These are phyloP conservation scores for Aspergillus ibericus DNA, from an alignment of 2,329 filamentous ascomycete genomes.

Conservation along the genomic window DNA sequence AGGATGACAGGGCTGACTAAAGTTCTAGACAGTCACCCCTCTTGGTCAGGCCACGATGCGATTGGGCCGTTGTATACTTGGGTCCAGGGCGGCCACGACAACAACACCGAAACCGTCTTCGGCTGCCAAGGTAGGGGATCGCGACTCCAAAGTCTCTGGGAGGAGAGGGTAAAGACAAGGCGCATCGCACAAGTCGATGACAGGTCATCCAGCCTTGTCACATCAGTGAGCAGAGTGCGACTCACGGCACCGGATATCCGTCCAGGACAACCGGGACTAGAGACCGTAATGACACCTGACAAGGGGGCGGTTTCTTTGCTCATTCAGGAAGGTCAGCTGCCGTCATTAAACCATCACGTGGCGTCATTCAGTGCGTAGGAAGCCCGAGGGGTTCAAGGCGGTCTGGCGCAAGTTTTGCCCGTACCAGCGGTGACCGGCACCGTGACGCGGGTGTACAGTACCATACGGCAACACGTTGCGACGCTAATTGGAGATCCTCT, in stretches of 20 bases:
- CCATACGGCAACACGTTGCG: conserved; percentile 15
- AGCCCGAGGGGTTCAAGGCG: conserved; percentile 12
- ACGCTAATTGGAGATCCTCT: conserved; percentile 30
- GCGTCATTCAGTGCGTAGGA: conserved; percentile 20
- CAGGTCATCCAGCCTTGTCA: too few relatives aligned
- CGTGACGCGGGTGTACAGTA: conserved; percentile 17
- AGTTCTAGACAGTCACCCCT: conserved; percentile 12
- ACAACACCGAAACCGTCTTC: background rate
- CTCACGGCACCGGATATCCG: conserved; percentile 3
- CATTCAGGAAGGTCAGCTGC: conserved; percentile 23
- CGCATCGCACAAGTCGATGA: too few relatives aligned
- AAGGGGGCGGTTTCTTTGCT: conserved; percentile 9
- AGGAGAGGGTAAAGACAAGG: too few relatives aligned
- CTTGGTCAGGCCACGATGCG: background rate
- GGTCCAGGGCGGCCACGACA: conserved; percentile 2
- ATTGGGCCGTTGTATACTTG: conserved; percentile 14
- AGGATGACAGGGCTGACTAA: conserved; percentile 8
- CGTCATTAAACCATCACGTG: conserved; percentile 32
- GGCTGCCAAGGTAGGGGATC: background rate
- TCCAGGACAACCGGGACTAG: background rate
- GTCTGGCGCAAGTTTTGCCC: conserved; percentile 14
- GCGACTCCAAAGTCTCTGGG: too few relatives aligned
- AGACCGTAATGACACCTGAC: conserved; percentile 7
- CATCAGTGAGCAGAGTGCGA: too few relatives aligned
- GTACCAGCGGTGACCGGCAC: conserved; percentile 20